Base-by-base conservation (phyloP, 441 rosid species). In the Geranium incanum region DNA sequence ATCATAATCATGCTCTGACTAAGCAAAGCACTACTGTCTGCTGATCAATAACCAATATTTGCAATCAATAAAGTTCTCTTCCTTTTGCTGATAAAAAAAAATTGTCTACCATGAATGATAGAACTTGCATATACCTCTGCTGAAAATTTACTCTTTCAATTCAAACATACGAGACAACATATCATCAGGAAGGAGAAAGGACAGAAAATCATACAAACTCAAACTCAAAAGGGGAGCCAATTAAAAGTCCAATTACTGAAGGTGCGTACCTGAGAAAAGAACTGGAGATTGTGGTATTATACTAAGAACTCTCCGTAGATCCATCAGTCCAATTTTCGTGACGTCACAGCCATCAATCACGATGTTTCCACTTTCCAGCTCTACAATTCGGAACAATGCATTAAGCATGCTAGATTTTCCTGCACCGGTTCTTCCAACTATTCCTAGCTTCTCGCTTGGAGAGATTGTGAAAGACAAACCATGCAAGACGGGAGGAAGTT, bases 381-480 rank as follows among this genome's bases (percentile, higher is more conserved):
- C 97, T 45, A 91, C 98, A 69, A 93, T 91, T 43, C 98, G 85
- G 69, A 93, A 93, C 73, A 93, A 86, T 12, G 98, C 85, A 88
- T 93, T 93, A 64, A 93, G 78, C 87, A 93, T 89, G 80, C 98
- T 93, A 72, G 97, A 91, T 78, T 93, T 93, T 68, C 98, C 98
- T 18, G 98, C 98, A 6, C 98, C 98, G 12, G 98, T 93, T 78
- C 98, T 89, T 79, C 98, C 98, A 69, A 91, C 98, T 69, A 93
- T 85, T 60, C 97, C 98, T 41, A 93, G 84, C 83, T 93, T 93
- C 74, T 91, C 94, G 72, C 86, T 85, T 5, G 98, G 93, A 79
- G 86, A 80, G 70, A 93, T 76, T 23, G 80, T 63, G 76, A 93
- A 93, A 3, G 95, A 89, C 74, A 93, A 74, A 68, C 84, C 97